Evolutionary conservation across 2,329 filamentous ascomycete genomes (phyloP), one percentile per base, ranked within the genome.

Genomic region (Fusarium sp.): DNA sequence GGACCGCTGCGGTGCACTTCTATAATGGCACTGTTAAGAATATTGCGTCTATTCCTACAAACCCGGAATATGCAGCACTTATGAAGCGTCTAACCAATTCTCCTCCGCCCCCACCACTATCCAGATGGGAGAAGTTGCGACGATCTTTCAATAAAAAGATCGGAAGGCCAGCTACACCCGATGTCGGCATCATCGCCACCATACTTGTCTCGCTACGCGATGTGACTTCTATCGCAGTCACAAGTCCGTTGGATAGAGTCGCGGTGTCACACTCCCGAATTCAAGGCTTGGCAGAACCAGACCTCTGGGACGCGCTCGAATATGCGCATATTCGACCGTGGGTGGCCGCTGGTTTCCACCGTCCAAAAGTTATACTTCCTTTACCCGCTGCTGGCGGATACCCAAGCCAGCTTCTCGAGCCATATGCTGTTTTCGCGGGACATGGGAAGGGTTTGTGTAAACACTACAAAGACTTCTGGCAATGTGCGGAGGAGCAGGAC

Each of bases 121-220:
- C 19, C 4, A 39, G 20, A n/a, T 55, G 54, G 54, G 32, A 40
- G 1, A 56, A 48, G n/a, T 28, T 47, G 7, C 28, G 8, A 8
- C 42, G 61, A 6, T 56, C 43, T 26, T n/a, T 56, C 1, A 61
- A 66, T 7, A 65, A 61, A 21, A 65, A 65, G 14, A 10, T 61
- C 1, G 60, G 56, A 5, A 43, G 51, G 12, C 60, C 60, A 36
- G 21, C 54, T 38, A 52, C 54, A 14, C 23, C 12, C 2, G 34
- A 58, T 50, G 38, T 65, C 1, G 60, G 11, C 1, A 39, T 34
- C 1, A 20, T 66, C 8, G 39, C 24, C 6, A 7, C 20, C 24
- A 60, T 60, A 39, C 19, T 66, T 11, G 1, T 23, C 15, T 56
- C 47, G 0, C 26, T 65, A 7, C 42, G 50, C 4, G 51, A 66